Percentiles rank a stretch among this genome's conserved stretches.
Evolutionary conservation across 1,284 basidiomycete species (phyloP).

Genomic region (Mycena citricolor): DNA sequence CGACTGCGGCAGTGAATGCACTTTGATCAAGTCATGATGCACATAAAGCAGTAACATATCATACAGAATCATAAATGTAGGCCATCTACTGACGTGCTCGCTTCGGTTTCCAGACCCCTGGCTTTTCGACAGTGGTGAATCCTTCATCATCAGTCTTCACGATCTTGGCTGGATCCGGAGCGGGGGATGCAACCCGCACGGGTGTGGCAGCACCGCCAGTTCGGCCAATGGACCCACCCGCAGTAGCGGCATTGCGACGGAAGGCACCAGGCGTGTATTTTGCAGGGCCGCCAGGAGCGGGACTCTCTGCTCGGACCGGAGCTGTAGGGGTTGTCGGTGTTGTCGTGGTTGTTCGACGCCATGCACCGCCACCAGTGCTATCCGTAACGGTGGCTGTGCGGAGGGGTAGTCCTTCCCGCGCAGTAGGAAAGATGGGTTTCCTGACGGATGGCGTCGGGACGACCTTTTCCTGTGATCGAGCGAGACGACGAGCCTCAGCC

Average conservation of each 20-base stretch:
- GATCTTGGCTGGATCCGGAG: slow-evolving; percentile 38
- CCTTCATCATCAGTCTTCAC: slow-evolving; percentile 70
- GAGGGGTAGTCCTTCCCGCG: slow-evolving; percentile 3
- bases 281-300: slow-evolving; percentile 36
- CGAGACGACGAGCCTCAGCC: slow-evolving; percentile 54
- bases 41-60: too few relatives aligned
- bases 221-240: slow-evolving; percentile 26
- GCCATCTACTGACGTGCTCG: slow-evolving; percentile 30
- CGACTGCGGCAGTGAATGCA: too few relatives aligned
- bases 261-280: slow-evolving; percentile 49
- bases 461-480: slow-evolving; percentile 35
- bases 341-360: slow-evolving; percentile 39
- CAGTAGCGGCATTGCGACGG: slow-evolving; percentile 29
- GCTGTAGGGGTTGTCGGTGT: slow-evolving; percentile 36
- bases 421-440: slow-evolving; percentile 27
- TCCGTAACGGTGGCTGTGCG: slow-evolving; percentile 25
- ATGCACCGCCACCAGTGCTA: slow-evolving; percentile 29
- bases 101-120: slow-evolving; percentile 43
- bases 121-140: slow-evolving; percentile 53
- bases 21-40: too few relatives aligned
- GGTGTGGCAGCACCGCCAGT: slow-evolving; percentile 23
- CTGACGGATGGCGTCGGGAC: slow-evolving; percentile 29
- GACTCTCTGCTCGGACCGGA: slow-evolving; percentile 46
- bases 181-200: slow-evolving; percentile 24
- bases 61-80: too few relatives aligned